Evolutionary conservation across 257 asterid species (phyloP).

Genomic region (Solanum etuberosum): DNA sequence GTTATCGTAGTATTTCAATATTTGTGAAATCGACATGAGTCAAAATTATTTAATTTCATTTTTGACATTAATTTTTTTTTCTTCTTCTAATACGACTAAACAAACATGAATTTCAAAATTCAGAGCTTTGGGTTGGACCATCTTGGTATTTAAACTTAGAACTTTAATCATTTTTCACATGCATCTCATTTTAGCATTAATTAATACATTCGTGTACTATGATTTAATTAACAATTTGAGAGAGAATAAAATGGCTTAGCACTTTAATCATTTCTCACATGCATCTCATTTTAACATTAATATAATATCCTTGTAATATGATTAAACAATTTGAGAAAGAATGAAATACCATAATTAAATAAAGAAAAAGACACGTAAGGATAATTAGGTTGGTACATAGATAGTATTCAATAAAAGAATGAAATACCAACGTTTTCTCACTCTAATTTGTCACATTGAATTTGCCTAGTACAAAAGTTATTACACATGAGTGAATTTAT

Average conservation of each 20-base stretch:
- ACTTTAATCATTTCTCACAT: not conserved
- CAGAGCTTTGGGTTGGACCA: not conserved
- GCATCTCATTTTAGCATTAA: not conserved
- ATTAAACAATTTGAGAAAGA: not conserved
- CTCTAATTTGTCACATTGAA: not conserved
- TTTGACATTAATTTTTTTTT: not conserved
- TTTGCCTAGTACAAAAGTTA: too few relatives aligned
- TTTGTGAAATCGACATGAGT: not conserved
- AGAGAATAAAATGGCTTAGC: not conserved
- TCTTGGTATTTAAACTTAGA: not conserved
- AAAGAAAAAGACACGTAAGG: not conserved
- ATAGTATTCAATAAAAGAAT: not conserved
- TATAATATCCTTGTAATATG: not conserved
- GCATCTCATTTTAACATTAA: not conserved
- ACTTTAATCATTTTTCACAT: not conserved
- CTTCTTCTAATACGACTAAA: not conserved
- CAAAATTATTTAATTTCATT: not conserved
- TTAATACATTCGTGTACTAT: not conserved
- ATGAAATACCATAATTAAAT: not conserved
- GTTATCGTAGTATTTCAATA: not conserved
- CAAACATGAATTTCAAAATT: not conserved
- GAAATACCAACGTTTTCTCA: accelerated
- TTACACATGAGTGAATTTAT: not conserved
- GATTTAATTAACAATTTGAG: not conserved
- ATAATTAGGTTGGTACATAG: not conserved